Evolutionary conservation across 495 filamentous ascomycete genomes (phyloP).

Genomic region (Penicillium samsonianum): DNA sequence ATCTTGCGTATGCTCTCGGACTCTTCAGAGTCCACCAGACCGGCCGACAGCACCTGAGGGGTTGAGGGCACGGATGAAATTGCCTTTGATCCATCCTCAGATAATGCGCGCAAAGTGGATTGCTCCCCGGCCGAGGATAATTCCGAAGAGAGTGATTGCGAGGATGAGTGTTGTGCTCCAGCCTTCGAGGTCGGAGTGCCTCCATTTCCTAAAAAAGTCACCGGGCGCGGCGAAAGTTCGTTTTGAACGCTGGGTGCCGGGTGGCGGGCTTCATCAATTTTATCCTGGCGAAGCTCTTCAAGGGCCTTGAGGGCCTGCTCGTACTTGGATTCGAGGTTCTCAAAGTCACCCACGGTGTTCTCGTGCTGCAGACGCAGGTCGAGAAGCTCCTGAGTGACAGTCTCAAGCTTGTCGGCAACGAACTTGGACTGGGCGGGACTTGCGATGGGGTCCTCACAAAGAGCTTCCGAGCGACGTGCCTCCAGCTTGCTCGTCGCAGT

Average conservation of each 20-base stretch:
- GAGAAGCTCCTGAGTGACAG: slow-evolving; percentile 87
- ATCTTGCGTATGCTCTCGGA: slow-evolving; percentile 68
- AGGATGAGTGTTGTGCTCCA: slow-evolving; percentile 80
- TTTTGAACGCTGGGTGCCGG: slow-evolving; percentile 49
- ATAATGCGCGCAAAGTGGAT: slow-evolving; percentile 62
- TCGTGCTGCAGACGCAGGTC: slow-evolving; percentile 91
- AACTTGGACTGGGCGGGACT: slow-evolving; percentile 82
- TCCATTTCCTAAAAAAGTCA: slow-evolving; percentile 91
- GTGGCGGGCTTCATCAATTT: slow-evolving; percentile 79
- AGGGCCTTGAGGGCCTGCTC: slow-evolving; percentile 82
- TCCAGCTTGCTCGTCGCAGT: slow-evolving; percentile 33
- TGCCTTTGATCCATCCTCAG: slow-evolving; percentile 49
- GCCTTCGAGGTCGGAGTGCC: slow-evolving; percentile 67
- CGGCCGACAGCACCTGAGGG: slow-evolving; percentile 14
- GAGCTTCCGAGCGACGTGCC: slow-evolving; percentile 23
- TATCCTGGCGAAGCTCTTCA: slow-evolving; percentile 75
- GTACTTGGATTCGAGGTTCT: slow-evolving; percentile 83
- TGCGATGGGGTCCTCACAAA: slow-evolving; percentile 40
- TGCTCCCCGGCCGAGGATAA: slow-evolving; percentile 91
- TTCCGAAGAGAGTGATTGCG: slow-evolving; percentile 94
- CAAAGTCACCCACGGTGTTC: slow-evolving; percentile 74
- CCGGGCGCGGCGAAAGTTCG: slow-evolving; percentile 61
- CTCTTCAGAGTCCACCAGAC: slow-evolving; percentile 54
- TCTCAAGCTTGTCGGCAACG: slow-evolving; percentile 90
- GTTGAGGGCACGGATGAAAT: slow-evolving; percentile 21